Evolutionary conservation across 176 grass and related monocot species (phyloP).

Genomic region (Rhynchospora pubera): DNA sequence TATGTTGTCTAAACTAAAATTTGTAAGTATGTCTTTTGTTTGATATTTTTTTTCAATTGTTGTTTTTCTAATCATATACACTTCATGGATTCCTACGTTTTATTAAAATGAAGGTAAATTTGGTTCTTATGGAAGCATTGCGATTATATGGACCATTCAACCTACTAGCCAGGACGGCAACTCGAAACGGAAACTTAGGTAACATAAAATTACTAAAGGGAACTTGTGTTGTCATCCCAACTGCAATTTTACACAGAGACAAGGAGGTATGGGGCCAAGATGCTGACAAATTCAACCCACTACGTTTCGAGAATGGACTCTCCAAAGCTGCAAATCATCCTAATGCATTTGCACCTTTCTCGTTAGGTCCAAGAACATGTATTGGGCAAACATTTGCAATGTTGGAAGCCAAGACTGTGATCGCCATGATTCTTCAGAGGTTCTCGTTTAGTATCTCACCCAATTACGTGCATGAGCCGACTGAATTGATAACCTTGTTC

Average conservation of each 20-base stretch:
- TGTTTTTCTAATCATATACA: no score
- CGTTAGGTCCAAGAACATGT: constrained; percentile 29
- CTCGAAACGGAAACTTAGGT: background rate
- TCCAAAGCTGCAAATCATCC: constrained; percentile 30
- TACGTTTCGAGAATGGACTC: constrained; percentile 35
- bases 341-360: constrained; percentile 34
- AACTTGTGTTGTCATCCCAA: background rate
- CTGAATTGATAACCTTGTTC: constrained; percentile 21
- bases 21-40: no score
- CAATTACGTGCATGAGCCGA: constrained; percentile 39
- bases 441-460: constrained; percentile 39
- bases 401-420: constrained; percentile 41
- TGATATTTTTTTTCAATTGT: no score
- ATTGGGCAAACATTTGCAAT: constrained; percentile 51
- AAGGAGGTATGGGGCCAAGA: constrained; percentile 46
- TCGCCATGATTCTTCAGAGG: constrained; percentile 42
- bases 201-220: background rate
- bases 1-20: constrained; percentile 38
- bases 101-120: background rate
- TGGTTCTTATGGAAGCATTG: background rate
- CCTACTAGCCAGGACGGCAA: background rate
- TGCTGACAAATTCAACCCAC: constrained; percentile 25
- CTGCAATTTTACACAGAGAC: constrained; percentile 4
- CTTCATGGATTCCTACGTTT: background rate
- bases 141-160: background rate